phyloP scores from a whole-genome alignment of 352 stramenopile genomes.

The Pythium phragmiticola region DNA sequence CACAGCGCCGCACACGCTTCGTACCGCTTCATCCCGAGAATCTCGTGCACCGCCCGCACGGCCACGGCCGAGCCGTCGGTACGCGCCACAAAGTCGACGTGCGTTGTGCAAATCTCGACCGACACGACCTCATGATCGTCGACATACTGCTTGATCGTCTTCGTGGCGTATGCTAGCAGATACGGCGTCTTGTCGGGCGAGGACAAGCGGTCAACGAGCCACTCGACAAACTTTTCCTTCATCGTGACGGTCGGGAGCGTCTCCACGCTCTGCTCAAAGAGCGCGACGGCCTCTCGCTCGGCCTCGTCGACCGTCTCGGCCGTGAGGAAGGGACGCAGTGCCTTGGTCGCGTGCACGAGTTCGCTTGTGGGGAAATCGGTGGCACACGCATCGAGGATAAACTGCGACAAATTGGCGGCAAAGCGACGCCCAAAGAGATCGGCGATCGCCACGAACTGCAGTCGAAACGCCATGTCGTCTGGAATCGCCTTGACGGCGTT shows the following conservation, averaged over 20 bases:
- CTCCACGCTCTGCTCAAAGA: constrained; percentile 60
- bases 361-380: constrained; percentile 58
- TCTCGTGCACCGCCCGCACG: constrained; percentile 38
- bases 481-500: constrained; percentile 67
- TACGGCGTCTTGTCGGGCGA: constrained; percentile 39
- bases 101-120: constrained; percentile 41
- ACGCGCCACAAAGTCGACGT: constrained; percentile 73
- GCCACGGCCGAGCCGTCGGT: constrained; percentile 52
- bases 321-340: constrained; percentile 48
- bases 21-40: constrained; percentile 36
- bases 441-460: constrained; percentile 74
- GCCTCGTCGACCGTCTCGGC: constrained; percentile 41
- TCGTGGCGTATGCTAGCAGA: constrained; percentile 52
- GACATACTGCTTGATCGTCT: constrained; percentile 57
- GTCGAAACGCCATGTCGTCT: constrained; percentile 63
- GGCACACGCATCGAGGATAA: constrained; percentile 63
- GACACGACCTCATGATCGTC: constrained; percentile 18
- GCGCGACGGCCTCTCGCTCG: constrained; percentile 46
- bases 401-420: constrained; percentile 62
- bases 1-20: constrained; percentile 38
- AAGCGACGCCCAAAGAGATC: constrained; percentile 68
- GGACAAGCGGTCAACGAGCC: constrained; percentile 55
- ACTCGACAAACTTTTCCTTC: constrained; percentile 64
- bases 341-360: constrained; percentile 50
- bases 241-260: constrained; percentile 46